Conservation (phyloP, 805 yeast species). For the Monosporozyma aerobia region DNA sequence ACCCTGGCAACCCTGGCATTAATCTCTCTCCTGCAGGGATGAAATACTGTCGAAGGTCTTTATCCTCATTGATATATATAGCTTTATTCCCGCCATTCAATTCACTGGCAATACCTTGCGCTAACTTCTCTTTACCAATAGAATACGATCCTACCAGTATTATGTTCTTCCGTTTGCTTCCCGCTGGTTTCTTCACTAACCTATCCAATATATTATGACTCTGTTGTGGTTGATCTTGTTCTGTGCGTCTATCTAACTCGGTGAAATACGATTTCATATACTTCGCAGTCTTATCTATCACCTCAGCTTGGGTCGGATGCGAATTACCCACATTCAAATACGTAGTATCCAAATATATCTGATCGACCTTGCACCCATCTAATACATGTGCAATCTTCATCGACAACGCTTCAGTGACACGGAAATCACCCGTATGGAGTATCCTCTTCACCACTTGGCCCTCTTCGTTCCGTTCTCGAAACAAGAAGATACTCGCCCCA, state of each 20-base stretch:
- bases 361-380: slow-evolving; percentile 29
- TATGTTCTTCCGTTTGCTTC: slow-evolving; percentile 8
- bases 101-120: slow-evolving; percentile 45
- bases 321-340: slow-evolving; percentile 65
- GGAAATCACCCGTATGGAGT: slow-evolving; percentile 90
- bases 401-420: slow-evolving; percentile 53
- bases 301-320: slow-evolving; percentile 70
- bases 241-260: slow-evolving; percentile 4
- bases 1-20: too few relatives aligned
- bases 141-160: slow-evolving; percentile 74
- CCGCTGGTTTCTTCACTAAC: neutral
- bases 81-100: neutral
- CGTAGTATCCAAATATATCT: slow-evolving; percentile 82
- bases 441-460: slow-evolving; percentile 10
- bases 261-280: slow-evolving; percentile 37
- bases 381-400: slow-evolving; percentile 11
- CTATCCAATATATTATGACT: neutral
- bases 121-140: slow-evolving; percentile 87
- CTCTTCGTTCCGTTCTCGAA: slow-evolving; percentile 34
- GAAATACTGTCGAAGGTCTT: slow-evolving; percentile 3
- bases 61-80: slow-evolving; percentile 30
- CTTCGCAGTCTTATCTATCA: slow-evolving; percentile 50
- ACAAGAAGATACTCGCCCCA: slow-evolving; percentile 77
- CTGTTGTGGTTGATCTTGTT: neutral
- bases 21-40: neutral